Conservation (phyloP, 768 basidiomycete species). For the Hemileccinum rubropunctum region DNA sequence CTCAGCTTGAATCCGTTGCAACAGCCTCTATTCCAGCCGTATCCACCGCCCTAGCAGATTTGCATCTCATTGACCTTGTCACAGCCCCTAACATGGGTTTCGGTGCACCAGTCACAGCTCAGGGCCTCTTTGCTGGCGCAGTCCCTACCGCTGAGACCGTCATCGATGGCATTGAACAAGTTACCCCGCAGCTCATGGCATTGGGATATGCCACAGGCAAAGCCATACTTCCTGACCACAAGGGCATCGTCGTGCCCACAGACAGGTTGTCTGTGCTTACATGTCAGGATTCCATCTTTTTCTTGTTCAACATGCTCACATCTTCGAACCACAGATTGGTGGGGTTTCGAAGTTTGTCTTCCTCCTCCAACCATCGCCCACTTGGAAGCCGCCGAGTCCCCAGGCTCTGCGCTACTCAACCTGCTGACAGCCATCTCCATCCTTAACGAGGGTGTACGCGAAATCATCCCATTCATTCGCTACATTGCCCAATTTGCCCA, state of each 20-base stretch:
- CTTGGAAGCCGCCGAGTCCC: constrained; percentile 64
- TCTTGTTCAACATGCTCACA: constrained; percentile 4
- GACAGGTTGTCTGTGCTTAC: constrained; percentile 79
- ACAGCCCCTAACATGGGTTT: constrained; percentile 63
- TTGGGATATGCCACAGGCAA: constrained; percentile 74
- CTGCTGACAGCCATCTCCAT: constrained; percentile 72
- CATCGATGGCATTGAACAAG: constrained; percentile 60
- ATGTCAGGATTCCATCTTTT: constrained; percentile 46
- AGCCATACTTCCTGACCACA: constrained; percentile 63
- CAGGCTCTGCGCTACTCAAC: constrained; percentile 54
- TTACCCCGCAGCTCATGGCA: constrained; percentile 77
- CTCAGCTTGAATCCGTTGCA: constrained; percentile 45
- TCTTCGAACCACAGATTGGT: constrained; percentile 63
- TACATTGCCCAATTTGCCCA: constrained; percentile 81
- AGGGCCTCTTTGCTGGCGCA: constrained; percentile 69
- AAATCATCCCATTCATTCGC: constrained; percentile 81
- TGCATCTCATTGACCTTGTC: constrained; percentile 62
- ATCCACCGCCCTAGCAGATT: constrained; percentile 49
- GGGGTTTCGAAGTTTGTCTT: constrained; percentile 79
- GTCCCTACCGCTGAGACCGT: constrained; percentile 75
- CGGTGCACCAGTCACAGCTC: constrained; percentile 66
- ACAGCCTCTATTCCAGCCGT: constrained; percentile 51
- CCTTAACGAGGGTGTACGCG: constrained; percentile 71
- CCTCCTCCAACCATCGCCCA: constrained; percentile 66
- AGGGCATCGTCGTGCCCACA: constrained; percentile 65